Evolutionary conservation across 1,284 basidiomycete species (phyloP).

Genomic region (Gymnopus androsaceus): DNA sequence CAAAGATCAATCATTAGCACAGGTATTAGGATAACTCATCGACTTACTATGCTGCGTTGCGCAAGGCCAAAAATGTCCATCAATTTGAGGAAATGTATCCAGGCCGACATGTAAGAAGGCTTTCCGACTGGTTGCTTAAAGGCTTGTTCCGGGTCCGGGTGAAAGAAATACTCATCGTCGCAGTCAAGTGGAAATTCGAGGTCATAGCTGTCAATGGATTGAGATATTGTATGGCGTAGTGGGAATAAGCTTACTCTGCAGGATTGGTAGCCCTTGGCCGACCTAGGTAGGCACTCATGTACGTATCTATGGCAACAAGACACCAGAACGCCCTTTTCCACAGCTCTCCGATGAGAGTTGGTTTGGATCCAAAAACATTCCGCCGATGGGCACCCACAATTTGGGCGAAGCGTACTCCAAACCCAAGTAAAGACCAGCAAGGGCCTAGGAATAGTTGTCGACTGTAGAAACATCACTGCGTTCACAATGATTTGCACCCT

Average conservation of each 20-base stretch:
- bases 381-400: conserved; percentile 32
- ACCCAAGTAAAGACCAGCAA: conserved; percentile 52
- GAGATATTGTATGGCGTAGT: too few species aligned
- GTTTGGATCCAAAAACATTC: background rate
- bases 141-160: conserved; percentile 39
- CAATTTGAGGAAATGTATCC: conserved; percentile 54
- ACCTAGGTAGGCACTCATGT: conserved; percentile 58
- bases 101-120: conserved; percentile 48
- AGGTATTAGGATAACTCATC: background rate
- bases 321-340: conserved; percentile 58
- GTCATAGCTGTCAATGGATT: conserved; percentile 46
- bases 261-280: conserved; percentile 48
- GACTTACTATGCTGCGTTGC: conserved; percentile 52
- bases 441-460: conserved; percentile 52
- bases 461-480: conserved; percentile 36
- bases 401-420: conserved; percentile 50
- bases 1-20: background rate
- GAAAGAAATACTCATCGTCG: conserved; percentile 67
- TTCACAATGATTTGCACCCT: background rate
- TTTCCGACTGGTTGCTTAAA: conserved; percentile 50
- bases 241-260: conserved; percentile 15
- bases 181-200: conserved; percentile 60
- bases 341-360: conserved; percentile 39
- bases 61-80: conserved; percentile 58
- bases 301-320: conserved; percentile 40